These are phyloP conservation scores for Corynascus novoguineensis DNA, from an alignment of 495 filamentous ascomycete genomes.

Conservation along the genomic window DNA sequence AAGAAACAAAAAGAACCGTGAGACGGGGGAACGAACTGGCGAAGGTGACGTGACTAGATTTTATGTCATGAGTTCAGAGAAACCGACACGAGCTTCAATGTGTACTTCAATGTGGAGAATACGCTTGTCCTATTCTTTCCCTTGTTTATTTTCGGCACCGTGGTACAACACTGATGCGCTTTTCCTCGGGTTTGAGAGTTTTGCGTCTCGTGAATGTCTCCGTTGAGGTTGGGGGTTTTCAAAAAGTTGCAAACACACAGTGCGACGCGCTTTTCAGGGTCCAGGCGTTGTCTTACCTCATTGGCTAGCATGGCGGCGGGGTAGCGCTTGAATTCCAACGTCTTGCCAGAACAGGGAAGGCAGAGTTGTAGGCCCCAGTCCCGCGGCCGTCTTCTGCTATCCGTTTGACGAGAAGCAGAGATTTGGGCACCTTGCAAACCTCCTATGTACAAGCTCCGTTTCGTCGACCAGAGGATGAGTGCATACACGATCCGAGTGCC, in stretches of 20 bases:
- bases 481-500: too few species aligned
- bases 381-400: neutral
- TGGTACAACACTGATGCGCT: neutral
- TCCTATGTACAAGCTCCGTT: too few species aligned
- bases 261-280: neutral
- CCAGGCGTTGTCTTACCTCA: neutral
- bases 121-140: neutral
- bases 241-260: neutral
- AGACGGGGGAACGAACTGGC: neutral
- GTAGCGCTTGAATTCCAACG: neutral
- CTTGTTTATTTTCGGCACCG: too few species aligned
- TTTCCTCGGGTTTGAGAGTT: neutral
- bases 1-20: neutral
- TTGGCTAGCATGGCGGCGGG: slow-evolving; percentile 9
- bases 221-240: neutral
- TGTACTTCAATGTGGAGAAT: neutral
- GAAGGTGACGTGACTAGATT: neutral
- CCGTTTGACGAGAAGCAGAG: neutral
- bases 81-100: neutral
- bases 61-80: neutral
- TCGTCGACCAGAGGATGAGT: too few species aligned
- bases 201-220: neutral
- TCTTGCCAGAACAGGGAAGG: slow-evolving; percentile 10
- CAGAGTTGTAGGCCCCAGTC: neutral
- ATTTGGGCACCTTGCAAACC: neutral